Percentiles rank a stretch among this genome's conserved stretches.
Evolutionary conservation across 2,329 filamentous ascomycete genomes (phyloP).

Genomic region (Juglanconis oblonga): DNA sequence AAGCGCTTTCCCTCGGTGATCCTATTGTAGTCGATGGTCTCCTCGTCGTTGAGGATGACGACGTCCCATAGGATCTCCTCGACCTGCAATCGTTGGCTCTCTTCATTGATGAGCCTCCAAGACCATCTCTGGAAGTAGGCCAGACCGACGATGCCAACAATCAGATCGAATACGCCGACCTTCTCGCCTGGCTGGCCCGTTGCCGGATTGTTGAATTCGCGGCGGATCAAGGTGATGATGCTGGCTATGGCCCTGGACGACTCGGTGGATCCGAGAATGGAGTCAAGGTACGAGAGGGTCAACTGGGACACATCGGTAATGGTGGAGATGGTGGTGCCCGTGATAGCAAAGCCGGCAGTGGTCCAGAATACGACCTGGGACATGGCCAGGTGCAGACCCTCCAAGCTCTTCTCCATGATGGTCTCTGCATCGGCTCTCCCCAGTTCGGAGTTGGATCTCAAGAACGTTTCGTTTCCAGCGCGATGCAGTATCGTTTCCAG

Average conservation of each 20-base stretch:
- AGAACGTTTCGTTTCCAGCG: constrained; percentile 49
- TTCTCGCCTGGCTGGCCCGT: constrained; percentile 57
- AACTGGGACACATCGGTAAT: constrained; percentile 57
- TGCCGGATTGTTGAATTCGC: constrained; percentile 62
- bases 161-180: constrained; percentile 59
- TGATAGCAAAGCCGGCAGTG: constrained; percentile 57
- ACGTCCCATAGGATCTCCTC: constrained; percentile 66
- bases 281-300: constrained; percentile 57
- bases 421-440: constrained; percentile 53
- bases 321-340: constrained; percentile 51
- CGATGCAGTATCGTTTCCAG: constrained; percentile 52
- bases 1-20: constrained; percentile 26
- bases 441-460: constrained; percentile 43
- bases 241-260: constrained; percentile 65
- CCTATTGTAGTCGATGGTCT: constrained; percentile 48
- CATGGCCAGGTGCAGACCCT: constrained; percentile 55
- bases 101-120: constrained; percentile 47
- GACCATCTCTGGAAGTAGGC: constrained; percentile 61
- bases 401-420: constrained; percentile 54
- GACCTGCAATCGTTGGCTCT: constrained; percentile 41
- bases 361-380: constrained; percentile 60
- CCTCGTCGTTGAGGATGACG: constrained; percentile 58
- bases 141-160: constrained; percentile 58
- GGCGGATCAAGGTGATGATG: constrained; percentile 61
- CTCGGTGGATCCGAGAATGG: constrained; percentile 66